These are phyloP conservation scores for Populus hybrid DNA, from an alignment of 441 rosid genomes.

Conservation along the genomic window DNA sequence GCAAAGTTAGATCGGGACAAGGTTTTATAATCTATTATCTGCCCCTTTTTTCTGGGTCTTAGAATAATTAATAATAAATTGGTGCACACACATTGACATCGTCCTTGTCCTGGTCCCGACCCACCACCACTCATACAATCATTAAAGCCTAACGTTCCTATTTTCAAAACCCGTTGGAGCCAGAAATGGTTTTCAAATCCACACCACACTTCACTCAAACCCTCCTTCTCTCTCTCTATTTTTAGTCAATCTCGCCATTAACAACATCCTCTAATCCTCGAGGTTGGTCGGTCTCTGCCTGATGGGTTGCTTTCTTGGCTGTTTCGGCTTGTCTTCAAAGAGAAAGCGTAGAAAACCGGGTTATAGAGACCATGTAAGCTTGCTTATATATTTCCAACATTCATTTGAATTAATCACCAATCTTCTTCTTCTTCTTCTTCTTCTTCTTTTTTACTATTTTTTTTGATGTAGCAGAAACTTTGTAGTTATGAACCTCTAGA, in stretches of 20 bases:
- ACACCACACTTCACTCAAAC: background rate
- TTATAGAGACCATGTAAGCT: constrained; percentile 51
- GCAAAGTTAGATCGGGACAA: no score
- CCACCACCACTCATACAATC: constrained; percentile 22
- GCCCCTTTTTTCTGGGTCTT: no score
- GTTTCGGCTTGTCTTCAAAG: constrained; percentile 68
- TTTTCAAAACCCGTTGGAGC: constrained; percentile 59
- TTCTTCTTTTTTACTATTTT: background rate
- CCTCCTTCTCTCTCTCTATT: background rate
- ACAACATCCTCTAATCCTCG: background rate
- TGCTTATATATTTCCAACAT: background rate
- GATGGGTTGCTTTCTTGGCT: constrained; percentile 58
- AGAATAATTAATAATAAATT: no score
- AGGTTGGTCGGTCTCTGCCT: background rate
- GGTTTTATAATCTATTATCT: no score
- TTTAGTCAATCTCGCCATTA: constrained; percentile 16
- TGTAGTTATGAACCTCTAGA: constrained; percentile 68
- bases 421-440: background rate
- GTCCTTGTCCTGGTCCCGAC: background rate
- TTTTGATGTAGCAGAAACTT: constrained; percentile 41
- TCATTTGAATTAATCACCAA: background rate
- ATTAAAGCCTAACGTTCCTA: constrained; percentile 48
- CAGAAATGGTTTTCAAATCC: constrained; percentile 22
- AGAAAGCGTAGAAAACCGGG: constrained; percentile 55
- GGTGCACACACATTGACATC: background rate